Conservation (phyloP, 345 rosid genomes). For the Gossypium thurberi region DNA sequence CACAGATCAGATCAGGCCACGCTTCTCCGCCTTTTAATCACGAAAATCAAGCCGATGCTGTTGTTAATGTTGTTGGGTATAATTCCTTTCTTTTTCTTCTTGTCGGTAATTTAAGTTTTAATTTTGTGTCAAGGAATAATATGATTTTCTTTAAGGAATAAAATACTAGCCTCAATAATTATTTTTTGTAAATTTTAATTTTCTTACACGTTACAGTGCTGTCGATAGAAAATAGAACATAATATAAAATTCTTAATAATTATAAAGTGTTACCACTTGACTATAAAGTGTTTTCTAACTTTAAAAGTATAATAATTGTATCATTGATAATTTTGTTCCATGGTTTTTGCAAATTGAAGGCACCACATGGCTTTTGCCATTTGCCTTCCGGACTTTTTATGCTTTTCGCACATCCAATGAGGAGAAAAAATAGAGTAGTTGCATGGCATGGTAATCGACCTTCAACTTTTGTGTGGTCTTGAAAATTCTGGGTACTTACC, state of each 20-base stretch:
- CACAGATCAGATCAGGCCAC: constrained; percentile 10
- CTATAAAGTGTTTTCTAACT: background rate
- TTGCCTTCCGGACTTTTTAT: background rate
- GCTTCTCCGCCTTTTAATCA: background rate
- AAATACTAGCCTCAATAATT: background rate
- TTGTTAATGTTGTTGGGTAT: background rate
- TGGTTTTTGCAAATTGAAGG: background rate
- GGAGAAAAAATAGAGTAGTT: background rate
- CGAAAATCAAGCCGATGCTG: background rate
- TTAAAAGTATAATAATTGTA: background rate
- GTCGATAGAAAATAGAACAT: background rate
- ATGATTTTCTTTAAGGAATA: background rate
- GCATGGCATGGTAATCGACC: background rate
- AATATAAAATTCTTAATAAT: background rate
- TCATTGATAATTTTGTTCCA: background rate
- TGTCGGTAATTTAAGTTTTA: background rate
- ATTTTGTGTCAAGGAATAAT: background rate
- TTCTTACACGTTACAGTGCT: background rate
- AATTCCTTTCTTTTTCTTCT: background rate
- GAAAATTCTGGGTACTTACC: background rate
- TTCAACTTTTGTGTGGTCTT: background rate
- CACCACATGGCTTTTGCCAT: background rate
- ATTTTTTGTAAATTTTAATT: background rate
- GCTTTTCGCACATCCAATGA: background rate
- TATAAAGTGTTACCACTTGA: background rate